Evolutionary conservation across 1,284 basidiomycete genomes (phyloP), one percentile per base, ranked within the genome.

Genomic region (Volvariella surrecta): DNA sequence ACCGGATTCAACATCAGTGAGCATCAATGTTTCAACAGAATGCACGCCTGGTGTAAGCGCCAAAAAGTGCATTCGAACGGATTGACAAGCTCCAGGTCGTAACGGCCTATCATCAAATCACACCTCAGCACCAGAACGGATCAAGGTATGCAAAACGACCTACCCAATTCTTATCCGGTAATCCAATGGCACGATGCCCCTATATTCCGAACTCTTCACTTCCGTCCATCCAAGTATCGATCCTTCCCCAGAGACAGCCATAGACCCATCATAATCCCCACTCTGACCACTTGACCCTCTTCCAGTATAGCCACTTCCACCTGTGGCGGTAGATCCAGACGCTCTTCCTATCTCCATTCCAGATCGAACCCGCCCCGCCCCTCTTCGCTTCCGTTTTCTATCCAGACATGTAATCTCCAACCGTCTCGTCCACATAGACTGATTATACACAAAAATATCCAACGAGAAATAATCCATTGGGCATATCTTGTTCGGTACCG

Each of bases 401-500:
- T 78, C 70, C 1, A 84, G 83, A 56, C 78, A 81, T 17, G 73
- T 77, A 19, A 92, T 69, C 58, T 89, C 85, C 53, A 92, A 88
- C 47, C 88, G 61, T 47, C 87, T 68, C 40, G 81, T 80, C 70
- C 82, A 79, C 40, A 77, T 70, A n/a, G 80, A 83, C 58, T 82
- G 81, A 56, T 93, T 94, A 57, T 86, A 89, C 40, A 93, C 86
- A 54, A 93, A 93, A 3, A 93, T 82, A 52, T 94, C 89, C 50
- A 93, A 61, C 32, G 78, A 82, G 59, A 94, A 94, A 40, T 74
- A 71, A 50, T 89, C 79, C 28, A 87, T 66, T 3, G 84, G 79
- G 48, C 74, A 77, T 52, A 92, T 79, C 61, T 63, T 69, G 28
- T 61, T 64, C 16, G 56, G 55, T n/a, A 61, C 63, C 37, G 59